Percentiles rank a stretch among this genome's conserved stretches.
Conservation (phyloP, 2,329 filamentous ascomycete genomes). For the Nothophaeocryptopus gaeumannii region DNA sequence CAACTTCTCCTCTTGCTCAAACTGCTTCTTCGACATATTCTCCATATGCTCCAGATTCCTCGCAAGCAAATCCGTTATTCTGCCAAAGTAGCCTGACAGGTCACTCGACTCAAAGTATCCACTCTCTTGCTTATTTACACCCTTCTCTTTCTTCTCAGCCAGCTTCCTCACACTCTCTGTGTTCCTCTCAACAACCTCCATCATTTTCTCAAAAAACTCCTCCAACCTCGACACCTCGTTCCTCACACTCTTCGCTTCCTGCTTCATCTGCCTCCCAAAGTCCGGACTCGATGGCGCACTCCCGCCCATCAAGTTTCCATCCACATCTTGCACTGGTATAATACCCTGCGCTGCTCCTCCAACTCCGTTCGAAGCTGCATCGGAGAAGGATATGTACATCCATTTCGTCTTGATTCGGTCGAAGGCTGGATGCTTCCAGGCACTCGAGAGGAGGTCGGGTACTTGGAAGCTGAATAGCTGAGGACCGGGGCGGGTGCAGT, state of each 20-base stretch:
- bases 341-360: slow-evolving; percentile 29
- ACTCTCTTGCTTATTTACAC: background rate
- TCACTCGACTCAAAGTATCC: slow-evolving; percentile 17
- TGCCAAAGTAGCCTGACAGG: slow-evolving; percentile 23
- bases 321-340: slow-evolving; percentile 31
- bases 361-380: slow-evolving; percentile 16
- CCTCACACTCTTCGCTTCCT: slow-evolving; percentile 19
- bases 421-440: slow-evolving; percentile 31
- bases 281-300: slow-evolving; percentile 20
- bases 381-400: slow-evolving; percentile 31
- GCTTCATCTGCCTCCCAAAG: slow-evolving; percentile 4
- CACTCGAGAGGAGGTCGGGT: slow-evolving; percentile 27
- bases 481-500: slow-evolving; percentile 28
- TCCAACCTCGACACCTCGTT: slow-evolving; percentile 22
- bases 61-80: slow-evolving; percentile 24
- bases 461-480: slow-evolving; percentile 35
- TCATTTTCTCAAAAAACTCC: slow-evolving; percentile 28
- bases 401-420: slow-evolving; percentile 33
- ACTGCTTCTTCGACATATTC: slow-evolving; percentile 24
- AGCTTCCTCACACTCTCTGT: slow-evolving; percentile 25
- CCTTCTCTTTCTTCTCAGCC: slow-evolving; percentile 8
- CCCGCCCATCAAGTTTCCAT: slow-evolving; percentile 26
- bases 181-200: slow-evolving; percentile 27
- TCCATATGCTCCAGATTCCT: slow-evolving; percentile 27
- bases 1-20: slow-evolving; percentile 29